Evolutionary conservation across 495 filamentous ascomycete species (phyloP), one percentile per base, ranked within the genome.

Genomic region (Polyplosphaeria fusca): DNA sequence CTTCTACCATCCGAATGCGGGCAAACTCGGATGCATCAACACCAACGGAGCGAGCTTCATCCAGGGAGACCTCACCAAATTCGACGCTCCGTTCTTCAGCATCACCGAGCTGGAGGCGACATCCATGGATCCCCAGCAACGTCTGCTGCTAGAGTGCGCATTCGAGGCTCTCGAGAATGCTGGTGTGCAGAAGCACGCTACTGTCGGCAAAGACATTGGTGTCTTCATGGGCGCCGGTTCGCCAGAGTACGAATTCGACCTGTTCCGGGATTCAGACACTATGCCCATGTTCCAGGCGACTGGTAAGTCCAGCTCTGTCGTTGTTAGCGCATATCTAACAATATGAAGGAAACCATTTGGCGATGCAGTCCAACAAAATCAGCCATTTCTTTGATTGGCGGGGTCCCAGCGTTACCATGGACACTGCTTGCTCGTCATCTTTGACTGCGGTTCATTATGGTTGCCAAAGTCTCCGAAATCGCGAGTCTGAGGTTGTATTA

Each of bases 21-120:
- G 43, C 7, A 50, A 47, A 35, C 11, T 12, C 11, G 52, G 52
- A 24, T 23, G n/a, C 43, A 58, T 43, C 20, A 52, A 50, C 25
- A 35, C 39, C 23, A 23, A 32, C 16, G 39, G 39, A 7, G 53
- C 16, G 1, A 26, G 50, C 25, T 63, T 58, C 47, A 16, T 53
- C 2, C 13, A 24, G 12, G 47, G 49, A 37, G 47, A 57, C 37
- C 22, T 51, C 4, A 45, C 42, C 5, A 20, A 16, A 1, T 61
- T 61, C 24, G 58, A 61, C 38, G 58, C 58, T 3, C 58, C 58
- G 0, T 61, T 61, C 43, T 63, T 63, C 48, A 24, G 26, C 20
- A 42, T 51, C 32, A 50, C 60, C 11, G 18, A 47, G 16, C 24
- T 22, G 7, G 53, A 63, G 38, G 58, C 58, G 1, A 49, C n/a